phyloP scores from a whole-genome alignment of 2,329 filamentous ascomycete species.

The Fusarium nisikadoi region DNA sequence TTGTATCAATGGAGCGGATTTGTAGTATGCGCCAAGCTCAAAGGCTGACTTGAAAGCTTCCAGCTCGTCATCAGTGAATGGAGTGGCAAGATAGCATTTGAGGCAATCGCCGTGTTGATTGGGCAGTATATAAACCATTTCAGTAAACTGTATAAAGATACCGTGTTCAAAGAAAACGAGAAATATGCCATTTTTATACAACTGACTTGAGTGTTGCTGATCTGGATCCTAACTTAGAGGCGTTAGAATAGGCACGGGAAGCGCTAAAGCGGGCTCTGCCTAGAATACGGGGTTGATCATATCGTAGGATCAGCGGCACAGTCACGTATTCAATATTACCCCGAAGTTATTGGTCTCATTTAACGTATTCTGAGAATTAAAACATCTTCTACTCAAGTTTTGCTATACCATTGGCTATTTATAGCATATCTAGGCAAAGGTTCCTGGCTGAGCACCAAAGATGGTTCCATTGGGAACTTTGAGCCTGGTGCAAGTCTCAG shows the following conservation, averaged over 20 bases:
- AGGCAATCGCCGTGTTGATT: background rate
- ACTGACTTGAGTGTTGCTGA: no score
- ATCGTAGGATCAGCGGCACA: background rate
- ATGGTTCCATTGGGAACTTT: constrained; percentile 43
- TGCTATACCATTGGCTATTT: background rate
- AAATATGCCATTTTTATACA: background rate
- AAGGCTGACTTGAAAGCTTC: background rate
- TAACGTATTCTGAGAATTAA: background rate
- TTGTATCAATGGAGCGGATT: background rate
- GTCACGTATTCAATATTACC: background rate
- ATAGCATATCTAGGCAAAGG: constrained; percentile 5
- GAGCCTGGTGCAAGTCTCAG: constrained; percentile 34
- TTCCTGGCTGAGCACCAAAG: constrained; percentile 44
- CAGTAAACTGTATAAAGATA: background rate
- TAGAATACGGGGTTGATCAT: background rate
- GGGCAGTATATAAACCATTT: background rate
- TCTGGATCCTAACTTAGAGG: background rate
- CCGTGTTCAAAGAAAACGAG: background rate
- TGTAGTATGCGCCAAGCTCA: background rate
- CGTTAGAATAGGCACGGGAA: background rate
- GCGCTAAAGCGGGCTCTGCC: background rate
- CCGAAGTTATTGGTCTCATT: fast-evolving
- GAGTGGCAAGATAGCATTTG: background rate
- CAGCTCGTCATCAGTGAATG: background rate
- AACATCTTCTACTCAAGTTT: no score